Evolutionary conservation across 2,329 filamentous ascomycete genomes (phyloP), one percentile per base, ranked within the genome.

Genomic region (Corinectria fuckeliana): DNA sequence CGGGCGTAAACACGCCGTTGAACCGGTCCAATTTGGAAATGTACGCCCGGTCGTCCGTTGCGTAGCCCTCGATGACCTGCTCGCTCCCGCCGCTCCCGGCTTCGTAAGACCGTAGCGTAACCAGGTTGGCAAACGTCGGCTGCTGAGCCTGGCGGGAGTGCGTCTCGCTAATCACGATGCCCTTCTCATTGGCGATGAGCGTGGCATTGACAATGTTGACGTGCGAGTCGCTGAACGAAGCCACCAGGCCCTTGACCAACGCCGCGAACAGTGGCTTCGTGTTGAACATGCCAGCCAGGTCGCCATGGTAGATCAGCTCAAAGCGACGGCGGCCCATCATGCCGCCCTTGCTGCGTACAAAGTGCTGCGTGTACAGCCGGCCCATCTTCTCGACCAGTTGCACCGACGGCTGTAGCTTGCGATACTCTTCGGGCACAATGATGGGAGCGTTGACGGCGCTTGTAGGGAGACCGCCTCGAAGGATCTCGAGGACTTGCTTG

Each of bases 201-300:
- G 87, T 83, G 0, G 91, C 91, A 69, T 95, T 94, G 67, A 95
- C 91, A 60, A 95, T 92, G 76, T 93, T 94, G 68, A 93, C 88
- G 34, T 89, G 87, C 0, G 82, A 80, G 56, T 88, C 86, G 56
- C 85, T 89, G 65, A 94, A 90, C 1, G 87, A 85, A 1, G 84
- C 82, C 6, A 91, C 83, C 0, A 95, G 82, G 0, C 91, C 91
- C 72, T 93, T 93, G 64, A 94, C 86, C 1, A 94, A 78, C 0
- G 91, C 91, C 0, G 91, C 91, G 64, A 91, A 92, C 2, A 95
- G 82, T 0, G 91, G 91, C 49, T 91, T 88, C 1, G 91, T 94
- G 65, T 91, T 93, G 61, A 84, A 84, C 61, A 93, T 84, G 14
- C 78, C 81, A 0, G 91, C 88, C 20, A 95, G 78, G 53, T 91